phyloP scores from a whole-genome alignment of 106 monocot species.

The Platanthera zijinensis region DNA sequence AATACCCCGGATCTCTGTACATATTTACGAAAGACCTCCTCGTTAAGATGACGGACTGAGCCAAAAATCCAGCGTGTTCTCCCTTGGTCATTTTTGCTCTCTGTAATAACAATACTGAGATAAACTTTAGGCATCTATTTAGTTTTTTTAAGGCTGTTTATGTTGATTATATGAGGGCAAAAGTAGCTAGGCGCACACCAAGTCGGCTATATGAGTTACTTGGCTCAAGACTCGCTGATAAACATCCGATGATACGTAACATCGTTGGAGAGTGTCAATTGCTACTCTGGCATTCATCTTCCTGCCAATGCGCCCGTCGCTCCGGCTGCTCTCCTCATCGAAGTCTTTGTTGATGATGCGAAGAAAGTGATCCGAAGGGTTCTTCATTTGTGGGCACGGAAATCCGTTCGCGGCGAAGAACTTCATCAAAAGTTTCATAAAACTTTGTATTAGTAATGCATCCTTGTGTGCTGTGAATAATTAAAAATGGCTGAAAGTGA shows the following conservation, averaged over 20 bases:
- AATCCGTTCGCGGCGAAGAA: conserved; percentile 14
- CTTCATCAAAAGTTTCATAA: background rate
- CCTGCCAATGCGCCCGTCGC: background rate
- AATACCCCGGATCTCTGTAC: conserved; percentile 44
- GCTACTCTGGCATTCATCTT: conserved; percentile 12
- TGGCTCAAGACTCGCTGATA: conserved; percentile 9
- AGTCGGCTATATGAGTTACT: conserved; percentile 20
- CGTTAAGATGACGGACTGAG: conserved; percentile 13
- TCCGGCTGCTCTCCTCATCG: background rate
- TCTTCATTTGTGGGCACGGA: conserved; percentile 12
- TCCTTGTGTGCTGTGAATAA: no score
- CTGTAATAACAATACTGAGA: background rate
- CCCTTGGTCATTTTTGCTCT: no score
- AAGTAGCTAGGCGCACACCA: background rate
- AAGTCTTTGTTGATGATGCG: conserved; percentile 12
- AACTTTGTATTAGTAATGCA: background rate
- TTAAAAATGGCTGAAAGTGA: no score
- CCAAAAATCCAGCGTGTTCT: background rate
- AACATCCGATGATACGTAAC: conserved; percentile 23
- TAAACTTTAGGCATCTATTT: background rate
- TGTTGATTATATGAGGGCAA: no score
- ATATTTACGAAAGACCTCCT: conserved; percentile 39
- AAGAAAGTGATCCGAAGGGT: conserved; percentile 13
- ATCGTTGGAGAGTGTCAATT: conserved; percentile 27
- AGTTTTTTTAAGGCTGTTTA: background rate